These are phyloP conservation scores for Sporothrix curviconia DNA, from an alignment of 2,329 filamentous ascomycete genomes.

Conservation along the genomic window DNA sequence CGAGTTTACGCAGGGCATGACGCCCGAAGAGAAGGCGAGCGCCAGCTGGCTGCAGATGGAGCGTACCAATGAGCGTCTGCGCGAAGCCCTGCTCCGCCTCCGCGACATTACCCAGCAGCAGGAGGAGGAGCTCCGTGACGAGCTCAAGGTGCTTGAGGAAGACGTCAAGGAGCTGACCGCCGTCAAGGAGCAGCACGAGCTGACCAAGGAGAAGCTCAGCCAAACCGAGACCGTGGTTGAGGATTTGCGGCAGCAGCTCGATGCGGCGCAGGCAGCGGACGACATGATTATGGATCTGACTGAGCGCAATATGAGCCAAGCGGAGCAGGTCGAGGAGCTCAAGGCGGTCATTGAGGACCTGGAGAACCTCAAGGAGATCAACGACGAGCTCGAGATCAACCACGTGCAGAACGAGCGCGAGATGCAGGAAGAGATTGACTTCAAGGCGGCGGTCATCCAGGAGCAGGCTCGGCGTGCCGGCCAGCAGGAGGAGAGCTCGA, in stretches of 20 bases:
- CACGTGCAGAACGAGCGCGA: constrained; percentile 91
- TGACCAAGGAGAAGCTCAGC: constrained; percentile 64
- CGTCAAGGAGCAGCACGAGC: constrained; percentile 63
- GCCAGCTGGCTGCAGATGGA: constrained; percentile 90
- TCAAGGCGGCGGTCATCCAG: constrained; percentile 75
- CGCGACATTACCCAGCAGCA: constrained; percentile 83
- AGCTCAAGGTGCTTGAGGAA: constrained; percentile 67
- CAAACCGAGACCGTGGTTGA: constrained; percentile 70
- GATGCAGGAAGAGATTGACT: constrained; percentile 86
- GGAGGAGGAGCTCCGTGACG: constrained; percentile 69
- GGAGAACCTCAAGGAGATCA: constrained; percentile 83
- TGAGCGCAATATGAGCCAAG: constrained; percentile 76
- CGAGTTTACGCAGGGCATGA: constrained; percentile 77
- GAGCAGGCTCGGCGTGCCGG: constrained; percentile 68
- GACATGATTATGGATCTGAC: constrained; percentile 91
- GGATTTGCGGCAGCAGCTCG: constrained; percentile 83
- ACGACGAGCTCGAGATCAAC: constrained; percentile 89
- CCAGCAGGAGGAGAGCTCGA: constrained; percentile 75
- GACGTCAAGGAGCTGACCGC: constrained; percentile 62
- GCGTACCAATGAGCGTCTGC: constrained; percentile 77
- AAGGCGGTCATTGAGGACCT: constrained; percentile 78
- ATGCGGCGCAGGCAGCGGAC: constrained; percentile 80
- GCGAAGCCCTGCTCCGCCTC: constrained; percentile 75
- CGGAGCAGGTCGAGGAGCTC: constrained; percentile 77
- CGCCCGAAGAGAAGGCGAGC: constrained; percentile 77